Percentiles rank a stretch among this genome's conserved stretches.
phyloP scores from a whole-genome alignment of 306 rosid species.

The Aeschynomene evenia region DNA sequence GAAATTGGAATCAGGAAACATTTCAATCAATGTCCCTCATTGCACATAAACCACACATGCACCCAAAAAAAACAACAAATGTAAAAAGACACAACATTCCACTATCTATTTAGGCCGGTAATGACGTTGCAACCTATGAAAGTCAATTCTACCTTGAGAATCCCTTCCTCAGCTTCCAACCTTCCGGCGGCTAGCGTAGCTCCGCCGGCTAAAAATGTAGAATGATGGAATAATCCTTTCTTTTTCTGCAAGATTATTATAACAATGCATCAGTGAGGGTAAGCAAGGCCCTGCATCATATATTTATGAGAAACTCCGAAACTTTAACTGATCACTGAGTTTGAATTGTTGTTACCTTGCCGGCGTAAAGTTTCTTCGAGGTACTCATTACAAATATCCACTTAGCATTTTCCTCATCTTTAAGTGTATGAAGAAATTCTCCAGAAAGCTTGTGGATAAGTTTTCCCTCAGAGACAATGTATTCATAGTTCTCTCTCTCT shows the following conservation, averaged over 20 bases:
- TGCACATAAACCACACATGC: background rate
- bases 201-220: slow-evolving; percentile 93
- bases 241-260: slow-evolving; percentile 56
- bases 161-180: slow-evolving; percentile 64
- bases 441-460: slow-evolving; percentile 61
- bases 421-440: slow-evolving; percentile 55
- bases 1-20: slow-evolving; percentile 1
- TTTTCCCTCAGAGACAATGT: slow-evolving; percentile 53
- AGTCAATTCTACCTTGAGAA: slow-evolving; percentile 61
- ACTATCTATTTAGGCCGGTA: background rate
- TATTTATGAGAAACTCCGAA: background rate
- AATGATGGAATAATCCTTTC: slow-evolving; percentile 87
- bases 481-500: slow-evolving; percentile 77
- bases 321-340: background rate
- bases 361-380: slow-evolving; percentile 81
- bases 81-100: slow-evolving; percentile 1
- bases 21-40: background rate
- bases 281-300: too few relatives aligned
- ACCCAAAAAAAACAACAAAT: background rate
- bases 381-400: slow-evolving; percentile 97
- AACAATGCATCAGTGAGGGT: slow-evolving; percentile 22
- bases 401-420: slow-evolving; percentile 48
- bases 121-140: background rate
- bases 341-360: slow-evolving; percentile 59
- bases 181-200: slow-evolving; percentile 91